These are phyloP conservation scores for Chlorella sp. DNA, from an alignment of 139 green algal species.

Conservation along the genomic window DNA sequence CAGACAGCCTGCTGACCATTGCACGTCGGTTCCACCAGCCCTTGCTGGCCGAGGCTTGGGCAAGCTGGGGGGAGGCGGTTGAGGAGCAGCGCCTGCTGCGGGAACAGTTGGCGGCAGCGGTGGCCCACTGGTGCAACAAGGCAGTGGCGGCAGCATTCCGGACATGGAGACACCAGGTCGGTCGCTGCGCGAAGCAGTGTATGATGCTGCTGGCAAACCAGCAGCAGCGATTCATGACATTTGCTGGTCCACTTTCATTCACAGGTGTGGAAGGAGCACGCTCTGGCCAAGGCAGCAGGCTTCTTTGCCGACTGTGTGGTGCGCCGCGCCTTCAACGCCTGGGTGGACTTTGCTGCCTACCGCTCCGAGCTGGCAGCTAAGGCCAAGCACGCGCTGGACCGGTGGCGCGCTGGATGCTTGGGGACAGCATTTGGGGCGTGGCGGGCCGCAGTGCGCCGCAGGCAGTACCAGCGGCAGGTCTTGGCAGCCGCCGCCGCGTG, in stretches of 20 bases:
- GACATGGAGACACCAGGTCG: too few species aligned
- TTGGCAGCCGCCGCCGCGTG: neutral
- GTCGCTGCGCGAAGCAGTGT: too few species aligned
- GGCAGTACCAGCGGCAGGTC: neutral
- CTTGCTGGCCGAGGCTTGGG: neutral
- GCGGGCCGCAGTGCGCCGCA: neutral
- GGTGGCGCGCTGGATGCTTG: neutral
- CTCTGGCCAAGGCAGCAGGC: constrained; percentile 1
- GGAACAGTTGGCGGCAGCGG: neutral
- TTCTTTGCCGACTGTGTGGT: neutral
- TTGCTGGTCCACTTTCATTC: too few species aligned
- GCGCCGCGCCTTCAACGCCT: neutral
- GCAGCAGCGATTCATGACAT: too few species aligned
- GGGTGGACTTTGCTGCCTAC: neutral
- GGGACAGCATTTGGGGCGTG: constrained; percentile 14
- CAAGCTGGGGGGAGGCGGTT: neutral
- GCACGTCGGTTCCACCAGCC: too few species aligned
- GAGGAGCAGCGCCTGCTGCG: neutral
- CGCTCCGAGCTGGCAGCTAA: neutral
- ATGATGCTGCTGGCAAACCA: too few species aligned
- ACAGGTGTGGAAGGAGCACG: constrained; percentile 1
- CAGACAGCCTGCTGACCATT: neutral
- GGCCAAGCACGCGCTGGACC: neutral
- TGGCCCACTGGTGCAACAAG: neutral
- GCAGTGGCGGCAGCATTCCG: neutral